These are phyloP conservation scores for Suillus discolor DNA, from an alignment of 768 basidiomycete species.

Conservation along the genomic window DNA sequence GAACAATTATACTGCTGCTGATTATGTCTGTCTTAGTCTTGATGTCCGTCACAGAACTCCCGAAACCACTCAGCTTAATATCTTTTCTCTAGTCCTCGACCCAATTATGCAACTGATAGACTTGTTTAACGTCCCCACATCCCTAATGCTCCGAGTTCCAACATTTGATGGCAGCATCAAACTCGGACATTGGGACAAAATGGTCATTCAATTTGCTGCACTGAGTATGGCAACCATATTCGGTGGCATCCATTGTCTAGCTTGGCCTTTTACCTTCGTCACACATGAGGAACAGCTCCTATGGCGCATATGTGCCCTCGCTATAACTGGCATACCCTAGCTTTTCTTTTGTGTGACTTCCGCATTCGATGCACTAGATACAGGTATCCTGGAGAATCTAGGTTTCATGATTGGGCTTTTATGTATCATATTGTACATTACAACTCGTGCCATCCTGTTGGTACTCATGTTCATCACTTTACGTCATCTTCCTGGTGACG, in stretches of 20 bases:
- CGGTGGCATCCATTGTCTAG: constrained; percentile 29
- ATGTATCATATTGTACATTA: neutral
- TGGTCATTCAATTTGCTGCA: accelerated
- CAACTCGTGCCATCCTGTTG: neutral
- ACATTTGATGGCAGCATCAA: neutral
- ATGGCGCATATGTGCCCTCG: constrained; percentile 21
- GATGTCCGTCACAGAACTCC: too few relatives aligned
- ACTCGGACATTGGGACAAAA: accelerated
- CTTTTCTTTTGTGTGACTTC: neutral
- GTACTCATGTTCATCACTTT: neutral
- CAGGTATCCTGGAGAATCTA: too few relatives aligned
- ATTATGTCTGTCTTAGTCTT: too few relatives aligned
- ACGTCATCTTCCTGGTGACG: neutral
- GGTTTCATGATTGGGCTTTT: neutral
- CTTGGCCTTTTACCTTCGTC: constrained; percentile 26
- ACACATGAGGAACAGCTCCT: constrained; percentile 16
- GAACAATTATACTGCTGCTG: too few relatives aligned
- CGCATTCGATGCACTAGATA: too few relatives aligned
- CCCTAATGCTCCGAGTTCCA: neutral
- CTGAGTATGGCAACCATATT: constrained; percentile 19
- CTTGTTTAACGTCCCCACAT: too few relatives aligned
- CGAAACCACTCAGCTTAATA: too few relatives aligned
- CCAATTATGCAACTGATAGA: too few relatives aligned
- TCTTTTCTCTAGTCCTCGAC: too few relatives aligned
- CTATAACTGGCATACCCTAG: constrained; percentile 10